A percentile compares a stretch with the other conserved stretches of the same genome.
phyloP scores from a whole-genome alignment of 345 rosid genomes.

The Gossypium anomalum region DNA sequence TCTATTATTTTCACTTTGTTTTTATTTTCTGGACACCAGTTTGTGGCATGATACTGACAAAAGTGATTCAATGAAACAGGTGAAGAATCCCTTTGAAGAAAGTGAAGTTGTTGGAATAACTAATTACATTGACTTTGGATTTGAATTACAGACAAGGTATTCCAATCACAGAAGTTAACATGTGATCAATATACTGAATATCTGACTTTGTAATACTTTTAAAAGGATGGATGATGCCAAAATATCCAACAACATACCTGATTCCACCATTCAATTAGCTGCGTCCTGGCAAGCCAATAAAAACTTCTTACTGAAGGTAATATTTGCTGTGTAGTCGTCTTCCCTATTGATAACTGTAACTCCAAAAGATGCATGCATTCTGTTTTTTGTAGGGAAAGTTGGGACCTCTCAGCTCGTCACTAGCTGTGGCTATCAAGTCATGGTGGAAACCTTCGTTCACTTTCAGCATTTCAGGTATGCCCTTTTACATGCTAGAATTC shows the following conservation, averaged over 20 bases:
- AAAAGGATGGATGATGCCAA: conserved; percentile 56
- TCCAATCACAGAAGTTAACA: not conserved
- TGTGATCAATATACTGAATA: conserved; percentile 5
- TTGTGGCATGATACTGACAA: conserved; percentile 9
- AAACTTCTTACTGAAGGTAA: conserved; percentile 81
- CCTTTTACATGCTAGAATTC: not conserved
- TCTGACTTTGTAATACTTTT: conserved; percentile 19
- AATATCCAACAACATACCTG: conserved; percentile 33
- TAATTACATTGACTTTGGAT: conserved; percentile 84
- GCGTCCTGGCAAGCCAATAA: conserved; percentile 98
- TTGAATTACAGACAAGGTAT: conserved; percentile 86
- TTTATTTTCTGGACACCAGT: not conserved
- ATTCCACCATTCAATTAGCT: conserved; percentile 77
- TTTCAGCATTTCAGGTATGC: conserved; percentile 66
- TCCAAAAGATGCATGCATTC: not conserved
- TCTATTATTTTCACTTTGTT: not conserved
- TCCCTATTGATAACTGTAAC: not conserved
- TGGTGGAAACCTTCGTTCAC: conserved; percentile 98
- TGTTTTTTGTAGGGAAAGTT: conserved; percentile 59
- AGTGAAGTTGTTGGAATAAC: conserved; percentile 83
- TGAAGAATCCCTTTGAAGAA: conserved; percentile 80
- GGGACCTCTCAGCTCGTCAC: conserved; percentile 72
- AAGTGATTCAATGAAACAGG: conserved; percentile 44
- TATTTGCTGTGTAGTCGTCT: conserved; percentile 12
- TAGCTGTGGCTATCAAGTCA: conserved; percentile 78